Conservation (phyloP, 495 filamentous ascomycete species). For the Podospora australis region DNA sequence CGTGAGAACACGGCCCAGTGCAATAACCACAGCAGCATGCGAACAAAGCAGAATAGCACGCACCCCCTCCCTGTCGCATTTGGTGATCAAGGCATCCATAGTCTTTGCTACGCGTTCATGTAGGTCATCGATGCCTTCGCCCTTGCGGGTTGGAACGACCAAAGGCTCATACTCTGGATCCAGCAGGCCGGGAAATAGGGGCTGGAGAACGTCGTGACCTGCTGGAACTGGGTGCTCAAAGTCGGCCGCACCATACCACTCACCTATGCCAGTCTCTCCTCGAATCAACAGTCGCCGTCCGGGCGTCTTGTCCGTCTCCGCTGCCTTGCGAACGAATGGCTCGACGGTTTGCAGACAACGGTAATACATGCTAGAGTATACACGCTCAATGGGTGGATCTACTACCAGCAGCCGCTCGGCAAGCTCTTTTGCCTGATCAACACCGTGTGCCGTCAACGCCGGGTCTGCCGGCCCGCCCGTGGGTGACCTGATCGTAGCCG, state of each 20-base stretch:
- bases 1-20: constrained; percentile 73
- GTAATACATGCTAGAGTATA: constrained; percentile 87
- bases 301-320: constrained; percentile 15
- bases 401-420: constrained; percentile 54
- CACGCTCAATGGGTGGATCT: constrained; percentile 60
- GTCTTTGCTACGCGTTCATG: constrained; percentile 73
- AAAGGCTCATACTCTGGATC: constrained; percentile 49
- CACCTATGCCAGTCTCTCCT: constrained; percentile 71
- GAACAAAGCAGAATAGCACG: constrained; percentile 73
- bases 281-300: constrained; percentile 44
- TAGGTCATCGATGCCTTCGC: constrained; percentile 70
- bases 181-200: constrained; percentile 57
- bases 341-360: constrained; percentile 83
- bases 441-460: constrained; percentile 78
- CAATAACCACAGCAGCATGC: constrained; percentile 87
- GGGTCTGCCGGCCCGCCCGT: constrained; percentile 83
- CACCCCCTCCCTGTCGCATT: constrained; percentile 56
- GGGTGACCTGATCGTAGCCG: constrained; percentile 60
- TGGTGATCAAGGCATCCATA: constrained; percentile 61
- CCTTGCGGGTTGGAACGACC: constrained; percentile 58
- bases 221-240: constrained; percentile 84
- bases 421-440: constrained; percentile 75
- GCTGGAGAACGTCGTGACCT: constrained; percentile 46
- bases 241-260: constrained; percentile 79
- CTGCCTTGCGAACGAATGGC: constrained; percentile 57